Base-by-base conservation (phyloP, 139 green algal genomes). In the Pleodorina starrii region DNA sequence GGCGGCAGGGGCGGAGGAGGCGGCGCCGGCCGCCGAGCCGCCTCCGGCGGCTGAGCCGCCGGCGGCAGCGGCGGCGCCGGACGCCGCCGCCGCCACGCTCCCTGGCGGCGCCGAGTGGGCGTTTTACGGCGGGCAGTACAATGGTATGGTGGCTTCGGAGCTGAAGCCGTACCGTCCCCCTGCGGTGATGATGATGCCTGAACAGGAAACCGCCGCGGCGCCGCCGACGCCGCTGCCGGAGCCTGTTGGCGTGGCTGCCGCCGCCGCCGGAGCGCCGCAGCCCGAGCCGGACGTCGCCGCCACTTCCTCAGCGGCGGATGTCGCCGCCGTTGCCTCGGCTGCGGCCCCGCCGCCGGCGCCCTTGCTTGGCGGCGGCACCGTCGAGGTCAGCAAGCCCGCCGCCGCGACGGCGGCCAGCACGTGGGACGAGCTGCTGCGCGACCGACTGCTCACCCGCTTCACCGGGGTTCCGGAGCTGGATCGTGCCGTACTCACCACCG, bases 51-150 rank as follows among this genome's bases (percentile, higher is more conserved):
- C 23, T 32, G 46, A 48, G 76, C 4, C 38, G 9, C 17, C 51
- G 19, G 27, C 54, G 3, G 50, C 36, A 27, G 21, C 54, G 10
- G 50, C 7, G 14, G 38, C 25, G 25, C 2, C 35, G 32, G 32
- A 6, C 35, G 35, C 32, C 68, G 68, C 19, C 68, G 68, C 4
- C 17, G 38, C 16, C 68, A 21, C 29, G n/a, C 27, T 36, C 63
- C 29, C 5, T 40, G 63, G 17, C 63, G n/a, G 63, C n/a, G 63
- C 21, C 63, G 63, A 73, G 6, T 77, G 60, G 80, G 25, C 42
- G 36, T 87, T 68, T 29, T 87, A 87, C 80, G 38, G 9, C 9
- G 80, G 60, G 17, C 80, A 87, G 42, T 87, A 77, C 63, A 87
- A 87, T 42, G 80, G 80, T 29, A 87, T 87, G 80, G 36, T 44